Base-by-base conservation (phyloP, 306 rosid species). In the Dalbergia cochinchinensis region DNA sequence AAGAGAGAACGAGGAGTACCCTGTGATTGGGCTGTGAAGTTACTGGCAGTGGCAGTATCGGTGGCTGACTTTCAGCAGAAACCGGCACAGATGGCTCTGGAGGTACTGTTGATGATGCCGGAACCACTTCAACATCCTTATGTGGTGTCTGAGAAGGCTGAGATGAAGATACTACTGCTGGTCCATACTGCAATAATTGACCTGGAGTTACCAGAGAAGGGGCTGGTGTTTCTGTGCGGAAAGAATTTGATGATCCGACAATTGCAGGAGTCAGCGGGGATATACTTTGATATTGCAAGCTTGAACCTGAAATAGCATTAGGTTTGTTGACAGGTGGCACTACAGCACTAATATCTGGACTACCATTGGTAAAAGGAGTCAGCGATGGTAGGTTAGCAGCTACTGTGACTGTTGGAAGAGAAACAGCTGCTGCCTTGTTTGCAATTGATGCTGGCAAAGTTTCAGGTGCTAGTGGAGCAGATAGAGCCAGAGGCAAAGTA, bases 131-230 rank as follows among this genome's bases (percentile, higher is more conserved):
- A 70, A 92, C 94, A 83, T 92, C 94, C 90, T 90, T 92, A 35
- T 88, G 94, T 48, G 87, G 76, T n/a, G 84, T 78, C 81, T 87
- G 97, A 19, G 79, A 80, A 83, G 88, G 74, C 69, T 76, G 90
- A 19, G 97, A 68, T 18, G 89, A 85, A 83, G 92, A 80, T 51
- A 58, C 90, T 45, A 72, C 68, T 5, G 86, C 45, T 51, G 92
- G 84, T 71, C 88, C 90, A 84, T 91, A 64, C 80, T 91, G 97
- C 87, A 91, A 84, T 42, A 94, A 74, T 86, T 92, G 97, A 34
- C 89, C 95, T 5, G 99, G 97, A 59, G 97, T 94, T 58, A 94
- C 86, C 84, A 92, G 85, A 78, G 97, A 83, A 57, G 92, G 97
- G 51, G 77, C 84, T 0, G 86, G 79, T 50, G 84, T 77, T 80